phyloP scores from a whole-genome alignment of 352 stramenopile species.

The Chrysophaeum taylorii region DNA sequence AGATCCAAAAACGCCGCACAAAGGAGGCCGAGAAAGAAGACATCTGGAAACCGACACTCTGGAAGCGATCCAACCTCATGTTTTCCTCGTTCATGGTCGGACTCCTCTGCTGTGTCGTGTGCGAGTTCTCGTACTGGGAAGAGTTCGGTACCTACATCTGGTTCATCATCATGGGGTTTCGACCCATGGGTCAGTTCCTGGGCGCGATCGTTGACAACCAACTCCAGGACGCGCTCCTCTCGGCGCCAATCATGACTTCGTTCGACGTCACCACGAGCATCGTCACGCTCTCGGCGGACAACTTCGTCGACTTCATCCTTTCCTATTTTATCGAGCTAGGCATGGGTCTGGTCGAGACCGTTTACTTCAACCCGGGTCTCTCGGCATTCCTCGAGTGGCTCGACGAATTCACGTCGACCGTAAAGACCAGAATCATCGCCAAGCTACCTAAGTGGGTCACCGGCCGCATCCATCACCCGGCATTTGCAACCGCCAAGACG shows the following conservation, averaged over 20 bases:
- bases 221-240: conserved; percentile 76
- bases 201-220: conserved; percentile 73
- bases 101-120: conserved; percentile 79
- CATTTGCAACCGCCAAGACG: background rate
- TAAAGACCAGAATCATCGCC: conserved; percentile 16
- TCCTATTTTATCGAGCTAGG: conserved; percentile 85
- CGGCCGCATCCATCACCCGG: background rate
- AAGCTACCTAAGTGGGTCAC: conserved; percentile 25
- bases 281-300: conserved; percentile 83
- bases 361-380: conserved; percentile 75
- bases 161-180: conserved; percentile 82
- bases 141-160: conserved; percentile 88
- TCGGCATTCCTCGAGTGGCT: conserved; percentile 56
- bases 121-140: conserved; percentile 91
- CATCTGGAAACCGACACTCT: conserved; percentile 77
- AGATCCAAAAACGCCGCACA: conserved; percentile 42
- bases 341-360: conserved; percentile 77
- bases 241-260: conserved; percentile 70
- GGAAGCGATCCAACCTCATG: conserved; percentile 87
- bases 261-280: conserved; percentile 75
- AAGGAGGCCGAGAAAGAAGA: conserved; percentile 63
- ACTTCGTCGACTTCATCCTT: conserved; percentile 92
- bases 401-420: background rate
- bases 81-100: conserved; percentile 77
- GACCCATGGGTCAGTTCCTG: conserved; percentile 70